A percentile compares a stretch with the other conserved stretches of the same genome.
phyloP scores from a whole-genome alignment of 805 yeast species.

The Candida rishiriensis region DNA sequence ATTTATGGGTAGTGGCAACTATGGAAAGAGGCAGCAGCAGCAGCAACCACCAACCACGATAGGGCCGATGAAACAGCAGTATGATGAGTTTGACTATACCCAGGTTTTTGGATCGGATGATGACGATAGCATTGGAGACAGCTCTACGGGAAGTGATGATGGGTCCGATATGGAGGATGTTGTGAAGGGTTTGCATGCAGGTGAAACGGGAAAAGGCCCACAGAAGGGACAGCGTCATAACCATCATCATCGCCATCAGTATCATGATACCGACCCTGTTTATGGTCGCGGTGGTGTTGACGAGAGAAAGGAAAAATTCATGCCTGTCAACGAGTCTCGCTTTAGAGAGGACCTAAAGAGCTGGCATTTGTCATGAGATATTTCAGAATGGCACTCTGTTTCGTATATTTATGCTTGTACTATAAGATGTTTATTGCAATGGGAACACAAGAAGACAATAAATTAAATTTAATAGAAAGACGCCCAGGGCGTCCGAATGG shows the following conservation, averaged over 20 bases:
- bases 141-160: neutral
- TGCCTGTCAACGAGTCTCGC: slow-evolving; percentile 28
- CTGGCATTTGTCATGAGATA: slow-evolving; percentile 30
- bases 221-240: neutral
- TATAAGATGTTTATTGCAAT: neutral
- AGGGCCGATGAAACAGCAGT: neutral
- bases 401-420: neutral
- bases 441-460: neutral
- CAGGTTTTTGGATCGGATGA: neutral
- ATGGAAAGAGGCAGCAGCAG: too few species aligned
- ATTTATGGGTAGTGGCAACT: too few species aligned
- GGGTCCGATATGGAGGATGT: neutral
- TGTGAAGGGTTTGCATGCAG: slow-evolving; percentile 1
- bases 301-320: slow-evolving; percentile 5
- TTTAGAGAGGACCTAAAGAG: slow-evolving; percentile 36
- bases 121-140: neutral
- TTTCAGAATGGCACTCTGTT: too few species aligned
- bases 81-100: slow-evolving; percentile 3
- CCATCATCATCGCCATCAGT: neutral
- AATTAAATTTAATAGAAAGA: too few species aligned
- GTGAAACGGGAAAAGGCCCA: too few species aligned
- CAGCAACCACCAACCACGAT: neutral
- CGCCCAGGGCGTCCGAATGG: too few species aligned
- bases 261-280: neutral
- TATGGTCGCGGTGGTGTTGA: neutral